Conservation (phyloP, 495 filamentous ascomycete species). For the Gamarada debralockiae region DNA sequence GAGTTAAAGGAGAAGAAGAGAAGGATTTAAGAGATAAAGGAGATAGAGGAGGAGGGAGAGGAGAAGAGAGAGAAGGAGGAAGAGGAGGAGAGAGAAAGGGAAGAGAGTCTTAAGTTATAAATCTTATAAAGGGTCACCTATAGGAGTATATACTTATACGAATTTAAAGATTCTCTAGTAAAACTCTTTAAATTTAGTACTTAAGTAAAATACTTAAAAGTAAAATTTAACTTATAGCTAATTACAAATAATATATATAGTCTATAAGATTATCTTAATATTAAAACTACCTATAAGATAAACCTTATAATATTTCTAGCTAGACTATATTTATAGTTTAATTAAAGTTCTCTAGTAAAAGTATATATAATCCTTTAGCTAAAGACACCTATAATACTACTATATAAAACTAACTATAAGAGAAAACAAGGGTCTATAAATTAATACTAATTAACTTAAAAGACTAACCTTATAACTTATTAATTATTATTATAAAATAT, state of each 20-base stretch:
- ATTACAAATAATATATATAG: not conserved
- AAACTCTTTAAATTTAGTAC: not conserved
- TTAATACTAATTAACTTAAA: not conserved
- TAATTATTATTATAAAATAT: not conserved
- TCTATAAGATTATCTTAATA: not conserved
- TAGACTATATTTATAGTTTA: not conserved
- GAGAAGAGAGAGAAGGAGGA: not conserved
- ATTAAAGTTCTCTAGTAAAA: not conserved
- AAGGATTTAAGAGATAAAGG: not conserved
- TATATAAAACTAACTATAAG: not conserved
- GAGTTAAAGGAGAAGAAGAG: too few species aligned
- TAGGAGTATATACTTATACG: not conserved
- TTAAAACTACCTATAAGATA: not conserved
- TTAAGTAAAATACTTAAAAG: not conserved
- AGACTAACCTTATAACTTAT: not conserved
- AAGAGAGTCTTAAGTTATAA: not conserved
- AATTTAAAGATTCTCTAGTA: not conserved
- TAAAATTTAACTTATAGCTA: not conserved
- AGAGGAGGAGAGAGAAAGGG: not conserved
- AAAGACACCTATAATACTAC: not conserved
- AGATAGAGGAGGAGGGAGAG: not conserved
- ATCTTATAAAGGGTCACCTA: not conserved
- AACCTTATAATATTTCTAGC: not conserved
- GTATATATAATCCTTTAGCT: not conserved
- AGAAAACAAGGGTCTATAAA: not conserved